These are phyloP conservation scores for Plasmodium ovale DNA, from an alignment of 169 alveolate genomes.

Conservation along the genomic window DNA sequence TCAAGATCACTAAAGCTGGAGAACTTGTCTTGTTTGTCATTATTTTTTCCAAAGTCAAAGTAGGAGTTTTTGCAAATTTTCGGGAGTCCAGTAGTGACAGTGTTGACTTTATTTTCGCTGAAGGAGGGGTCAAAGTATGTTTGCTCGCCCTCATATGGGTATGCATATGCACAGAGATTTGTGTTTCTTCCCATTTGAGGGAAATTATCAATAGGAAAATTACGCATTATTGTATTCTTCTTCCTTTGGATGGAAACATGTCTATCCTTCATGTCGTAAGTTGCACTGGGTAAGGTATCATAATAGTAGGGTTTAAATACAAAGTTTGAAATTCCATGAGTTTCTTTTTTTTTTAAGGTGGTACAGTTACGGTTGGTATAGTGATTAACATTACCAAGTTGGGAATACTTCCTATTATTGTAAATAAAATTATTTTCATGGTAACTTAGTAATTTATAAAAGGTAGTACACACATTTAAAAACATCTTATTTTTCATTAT, in stretches of 20 bases:
- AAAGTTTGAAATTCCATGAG: slow-evolving; percentile 39
- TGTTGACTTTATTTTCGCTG: slow-evolving; percentile 2
- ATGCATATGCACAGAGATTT: no score
- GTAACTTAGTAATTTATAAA: slow-evolving; percentile 52
- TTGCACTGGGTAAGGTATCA: slow-evolving; percentile 72
- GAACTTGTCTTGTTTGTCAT: slow-evolving; percentile 12
- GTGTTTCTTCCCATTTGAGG: no score
- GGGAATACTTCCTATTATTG: slow-evolving; percentile 21
- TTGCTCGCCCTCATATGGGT: neutral
- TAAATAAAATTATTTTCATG: slow-evolving; percentile 27
- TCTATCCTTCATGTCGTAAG: slow-evolving; percentile 3
- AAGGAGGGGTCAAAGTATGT: slow-evolving; percentile 27
- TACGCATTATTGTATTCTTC: neutral
- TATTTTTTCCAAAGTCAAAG: slow-evolving; percentile 30
- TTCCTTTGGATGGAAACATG: slow-evolving; percentile 1
- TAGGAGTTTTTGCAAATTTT: slow-evolving; percentile 16
- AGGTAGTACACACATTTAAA: neutral
- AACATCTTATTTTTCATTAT: slow-evolving; percentile 33
- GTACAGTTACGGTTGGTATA: slow-evolving; percentile 3
- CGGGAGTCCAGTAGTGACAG: neutral
- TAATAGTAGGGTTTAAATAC: slow-evolving; percentile 69
- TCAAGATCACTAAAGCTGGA: slow-evolving; percentile 22
- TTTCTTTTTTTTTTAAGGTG: slow-evolving; percentile 3
- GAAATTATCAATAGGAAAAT: neutral
- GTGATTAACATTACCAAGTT: slow-evolving; percentile 6